phyloP scores from a whole-genome alignment of 78 protist species.

The Dictyostelium purpureum region DNA sequence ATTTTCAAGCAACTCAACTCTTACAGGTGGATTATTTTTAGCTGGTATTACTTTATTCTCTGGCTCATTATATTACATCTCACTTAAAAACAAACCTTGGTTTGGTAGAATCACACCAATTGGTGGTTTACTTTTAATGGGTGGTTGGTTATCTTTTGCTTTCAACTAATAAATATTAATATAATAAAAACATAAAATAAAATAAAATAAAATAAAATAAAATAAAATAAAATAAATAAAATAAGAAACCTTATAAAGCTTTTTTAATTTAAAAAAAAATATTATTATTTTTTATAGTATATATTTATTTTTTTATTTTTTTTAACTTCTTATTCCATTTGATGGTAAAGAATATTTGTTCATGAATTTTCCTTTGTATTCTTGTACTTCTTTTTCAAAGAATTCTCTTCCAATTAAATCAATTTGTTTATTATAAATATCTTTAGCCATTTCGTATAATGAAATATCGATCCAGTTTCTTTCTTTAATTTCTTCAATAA shows the following conservation, averaged over 20 bases:
- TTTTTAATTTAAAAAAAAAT: not conserved
- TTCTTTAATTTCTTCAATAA: slow-evolving; percentile 29
- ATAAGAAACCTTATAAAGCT: not conserved
- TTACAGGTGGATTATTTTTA: slow-evolving; percentile 28
- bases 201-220: too few relatives aligned
- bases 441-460: slow-evolving; percentile 20
- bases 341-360: too few relatives aligned
- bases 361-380: not conserved
- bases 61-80: slow-evolving; percentile 61
- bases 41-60: slow-evolving; percentile 70
- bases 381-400: not conserved
- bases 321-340: not conserved
- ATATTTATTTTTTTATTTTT: not conserved
- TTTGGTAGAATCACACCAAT: slow-evolving; percentile 70
- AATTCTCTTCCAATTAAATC: slow-evolving; percentile 30
- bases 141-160: slow-evolving; percentile 70
- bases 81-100: not conserved
- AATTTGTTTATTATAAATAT: slow-evolving; percentile 18
- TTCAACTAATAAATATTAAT: not conserved
- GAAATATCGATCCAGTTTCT: slow-evolving; percentile 35
- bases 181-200: not conserved
- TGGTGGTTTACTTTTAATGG: slow-evolving; percentile 76
- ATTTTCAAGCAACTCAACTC: not conserved
- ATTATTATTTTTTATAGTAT: not conserved
- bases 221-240: too few relatives aligned